These are phyloP conservation scores for Angomonas ambiguus DNA, from an alignment of 208 protist genomes.

Conservation along the genomic window DNA sequence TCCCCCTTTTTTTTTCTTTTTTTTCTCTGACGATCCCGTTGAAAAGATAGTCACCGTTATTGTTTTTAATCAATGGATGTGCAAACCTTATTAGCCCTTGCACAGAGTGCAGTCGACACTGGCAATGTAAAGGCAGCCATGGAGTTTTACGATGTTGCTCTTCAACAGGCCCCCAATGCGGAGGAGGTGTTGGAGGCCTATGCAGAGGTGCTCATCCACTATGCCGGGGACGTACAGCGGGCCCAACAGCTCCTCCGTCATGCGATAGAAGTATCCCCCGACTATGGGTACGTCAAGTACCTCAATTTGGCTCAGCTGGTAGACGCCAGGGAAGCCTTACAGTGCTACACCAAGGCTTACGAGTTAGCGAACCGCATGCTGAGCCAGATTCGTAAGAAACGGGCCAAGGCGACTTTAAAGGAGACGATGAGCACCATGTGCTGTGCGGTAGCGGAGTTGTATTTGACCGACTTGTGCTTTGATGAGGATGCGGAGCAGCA, in stretches of 20 bases:
- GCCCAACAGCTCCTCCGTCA: conserved; percentile 83
- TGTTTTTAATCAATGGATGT: conserved; percentile 52
- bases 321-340: conserved; percentile 67
- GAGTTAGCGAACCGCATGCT: conserved; percentile 61
- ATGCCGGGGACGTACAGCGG: conserved; percentile 52
- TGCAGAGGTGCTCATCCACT: conserved; percentile 89
- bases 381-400: conserved; percentile 44
- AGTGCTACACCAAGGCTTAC: conserved; percentile 77
- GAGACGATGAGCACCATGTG: conserved; percentile 82
- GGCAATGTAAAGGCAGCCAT: conserved; percentile 80
- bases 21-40: not conserved
- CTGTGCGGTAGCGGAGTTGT: conserved; percentile 88
- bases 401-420: conserved; percentile 37
- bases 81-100: conserved; percentile 61
- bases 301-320: conserved; percentile 87
- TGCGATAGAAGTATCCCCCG: conserved; percentile 77
- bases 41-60: not conserved
- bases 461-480: conserved; percentile 88
- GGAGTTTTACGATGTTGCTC: conserved; percentile 83
- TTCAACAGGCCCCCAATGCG: conserved; percentile 69
- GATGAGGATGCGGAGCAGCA: conserved; percentile 71
- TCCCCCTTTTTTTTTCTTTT: conserved; percentile 2
- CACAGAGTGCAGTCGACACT: conserved; percentile 79
- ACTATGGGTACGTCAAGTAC: conserved; percentile 88
- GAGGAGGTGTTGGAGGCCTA: conserved; percentile 90